Evolutionary conservation across 306 rosid genomes (phyloP), one percentile per base, ranked within the genome.

Genomic region (Prunus davidiana): DNA sequence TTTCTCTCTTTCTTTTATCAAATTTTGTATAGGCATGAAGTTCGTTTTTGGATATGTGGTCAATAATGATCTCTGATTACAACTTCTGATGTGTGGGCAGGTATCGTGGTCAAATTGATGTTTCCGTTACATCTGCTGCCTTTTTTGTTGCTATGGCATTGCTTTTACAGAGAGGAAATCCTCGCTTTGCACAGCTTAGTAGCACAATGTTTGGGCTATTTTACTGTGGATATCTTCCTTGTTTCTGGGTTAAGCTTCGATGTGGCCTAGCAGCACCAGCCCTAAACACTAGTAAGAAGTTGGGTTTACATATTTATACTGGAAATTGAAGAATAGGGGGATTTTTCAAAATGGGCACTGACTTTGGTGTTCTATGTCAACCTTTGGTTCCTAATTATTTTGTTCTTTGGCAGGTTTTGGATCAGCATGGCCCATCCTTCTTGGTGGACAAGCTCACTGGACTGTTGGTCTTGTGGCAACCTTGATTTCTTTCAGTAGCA

Each of bases 201-300:
- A 95, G 97, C 87, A 86, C 97, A 61, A 83, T 92, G 75, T 95
- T 95, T 84, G 99, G 99, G 78, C 86, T 95, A 67, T 89, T 95
- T 86, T 95, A 95, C 73, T 90, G 95, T 65, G 97, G 97, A 66
- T 95, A 95, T 87, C 99, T 95, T 87, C 99, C 99, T 56, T 89
- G 93, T 76, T 95, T 95, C 66, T 95, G 99, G 99, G 90, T 95
- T 74, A 95, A 95, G 86, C 99, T 95, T 92, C 96, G 99, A 74
- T 95, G 97, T 80, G 93, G 97, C 64, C 78, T 95, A 80, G 86
- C 97, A n/a, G 97, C 90, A 46, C 99, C 99, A 34, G 92, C 97
- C 81, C 72, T 95, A 77, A 89, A 90, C 80, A 88, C 99, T 67
- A 75, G 98, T 90, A 83, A 82, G 89, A 61, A 62, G 71, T 64